phyloP scores from a whole-genome alignment of 2,329 filamentous ascomycete genomes.

The Passalora sequoiae region DNA sequence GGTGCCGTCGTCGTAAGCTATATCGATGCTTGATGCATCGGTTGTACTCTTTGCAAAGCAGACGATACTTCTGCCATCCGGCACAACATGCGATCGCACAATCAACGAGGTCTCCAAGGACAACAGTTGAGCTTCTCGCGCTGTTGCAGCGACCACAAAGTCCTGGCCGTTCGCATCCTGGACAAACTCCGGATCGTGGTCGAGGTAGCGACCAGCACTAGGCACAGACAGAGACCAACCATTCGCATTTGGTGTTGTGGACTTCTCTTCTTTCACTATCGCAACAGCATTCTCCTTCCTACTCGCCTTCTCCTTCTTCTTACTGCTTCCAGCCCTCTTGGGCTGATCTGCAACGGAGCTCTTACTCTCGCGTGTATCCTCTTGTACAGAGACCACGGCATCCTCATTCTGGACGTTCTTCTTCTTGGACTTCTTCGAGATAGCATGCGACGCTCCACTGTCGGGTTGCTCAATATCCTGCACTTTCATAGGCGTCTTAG shows the following conservation, averaged over 20 bases:
- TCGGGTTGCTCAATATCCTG: background rate
- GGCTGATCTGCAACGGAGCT: background rate
- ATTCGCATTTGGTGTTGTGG: constrained; percentile 16
- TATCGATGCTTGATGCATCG: constrained; percentile 50
- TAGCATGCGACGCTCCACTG: background rate
- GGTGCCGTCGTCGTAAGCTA: constrained; percentile 45
- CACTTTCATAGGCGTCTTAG: background rate
- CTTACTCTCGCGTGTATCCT: background rate
- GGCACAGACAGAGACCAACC: constrained; percentile 48
- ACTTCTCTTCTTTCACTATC: constrained; percentile 17
- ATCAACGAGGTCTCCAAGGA: constrained; percentile 76
- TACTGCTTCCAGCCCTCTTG: background rate
- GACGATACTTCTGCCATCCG: constrained; percentile 44
- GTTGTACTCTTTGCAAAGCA: constrained; percentile 49
- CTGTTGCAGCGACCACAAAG: constrained; percentile 29
- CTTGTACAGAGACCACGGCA: background rate
- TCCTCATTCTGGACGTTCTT: constrained; percentile 1
- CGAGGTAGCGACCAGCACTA: constrained; percentile 52
- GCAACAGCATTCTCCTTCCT: constrained; percentile 13
- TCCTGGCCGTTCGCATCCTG: constrained; percentile 37
- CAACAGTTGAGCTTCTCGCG: constrained; percentile 40
- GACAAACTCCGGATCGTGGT: constrained; percentile 54
- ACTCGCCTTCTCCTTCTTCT: constrained; percentile 19
- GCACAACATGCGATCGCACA: constrained; percentile 62
- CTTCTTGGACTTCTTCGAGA: constrained; percentile 15